Evolutionary conservation across 108 stramenopile genomes (phyloP), one percentile per base, ranked within the genome.

Genomic region (Skeletonema grethae): DNA sequence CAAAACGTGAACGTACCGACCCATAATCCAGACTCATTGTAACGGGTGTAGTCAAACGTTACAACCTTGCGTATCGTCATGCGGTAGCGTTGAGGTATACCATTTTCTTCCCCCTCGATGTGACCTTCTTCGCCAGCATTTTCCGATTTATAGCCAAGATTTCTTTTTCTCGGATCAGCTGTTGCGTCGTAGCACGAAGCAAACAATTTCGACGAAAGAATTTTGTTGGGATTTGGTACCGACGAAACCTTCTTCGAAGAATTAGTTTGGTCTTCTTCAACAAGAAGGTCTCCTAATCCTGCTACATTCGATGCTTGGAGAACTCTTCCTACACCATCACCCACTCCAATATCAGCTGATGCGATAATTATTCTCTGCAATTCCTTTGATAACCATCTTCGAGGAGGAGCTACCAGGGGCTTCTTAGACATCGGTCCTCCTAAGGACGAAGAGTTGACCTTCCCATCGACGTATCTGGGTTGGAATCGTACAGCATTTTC

Each of bases 1-100:
- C 41, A n/a, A 43, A 41, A 43, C 3, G 2, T 2, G 15, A 15
- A 43, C 41, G 0, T 43, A 43, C 90, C 93, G 16, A 88, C 82
- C 63, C 86, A 88, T 22, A 92, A 57, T 5, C 79, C 82, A 9
- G 88, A 85, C 10, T 85, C 65, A 69, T 95, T 95, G 86, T 85
- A 82, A 15, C 77, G 76, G 12, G 83, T 65, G 63, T 87, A 88
- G 57, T 88, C 84, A 77, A 95, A 95, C 28, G 75, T 78, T n/a
- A 75, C 72, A 16, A 78, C 65, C 46, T 80, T 67, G 45, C 91
- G 77, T 15, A 84, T 25, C 71, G 80, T 82, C 11, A 84, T 65
- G 20, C 84, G 82, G 72, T 95, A 89, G 15, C 88, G 87, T 15
- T 59, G 36, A 6, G 89, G 91, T 67, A 89, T 86, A 0, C 62